A percentile compares a stretch with the other conserved stretches of the same genome.
Evolutionary conservation across 495 filamentous ascomycete species (phyloP).

Genomic region (Aspergillus sparsus): DNA sequence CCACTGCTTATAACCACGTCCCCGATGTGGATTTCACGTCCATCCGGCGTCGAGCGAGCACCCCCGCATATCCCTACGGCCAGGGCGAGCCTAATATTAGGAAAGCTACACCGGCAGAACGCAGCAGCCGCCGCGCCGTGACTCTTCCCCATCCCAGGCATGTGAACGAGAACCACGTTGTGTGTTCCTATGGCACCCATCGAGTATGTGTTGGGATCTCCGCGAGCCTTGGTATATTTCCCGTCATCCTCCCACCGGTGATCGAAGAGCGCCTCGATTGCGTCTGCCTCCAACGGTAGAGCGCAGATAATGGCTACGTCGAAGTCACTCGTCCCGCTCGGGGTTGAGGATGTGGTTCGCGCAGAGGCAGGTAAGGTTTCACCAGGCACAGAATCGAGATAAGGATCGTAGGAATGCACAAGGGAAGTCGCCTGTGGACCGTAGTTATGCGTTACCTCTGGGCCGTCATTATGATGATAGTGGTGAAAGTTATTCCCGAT

Average conservation of each 20-base stretch:
- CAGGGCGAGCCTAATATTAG: conserved; percentile 25
- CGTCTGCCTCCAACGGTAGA: conserved; percentile 28
- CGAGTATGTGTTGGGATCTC: conserved; percentile 32
- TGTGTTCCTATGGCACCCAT: conserved; percentile 28
- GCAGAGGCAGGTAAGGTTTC: too few species aligned
- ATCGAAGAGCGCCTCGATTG: conserved; percentile 28
- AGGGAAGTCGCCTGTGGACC: too few species aligned
- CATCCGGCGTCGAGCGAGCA: conserved; percentile 19
- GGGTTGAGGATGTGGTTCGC: too few species aligned
- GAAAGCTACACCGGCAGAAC: conserved; percentile 23
- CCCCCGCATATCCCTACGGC: conserved; percentile 36
- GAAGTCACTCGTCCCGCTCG: conserved; percentile 20
- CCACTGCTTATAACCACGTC: conserved; percentile 46
- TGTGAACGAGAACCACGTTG: conserved; percentile 27
- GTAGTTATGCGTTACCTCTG: too few species aligned
- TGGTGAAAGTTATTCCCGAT: too few species aligned
- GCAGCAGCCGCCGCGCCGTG: conserved; percentile 24
- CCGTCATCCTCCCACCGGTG: too few species aligned
- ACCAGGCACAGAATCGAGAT: too few species aligned
- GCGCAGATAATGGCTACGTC: conserved; percentile 35
- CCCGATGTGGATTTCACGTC: conserved; percentile 34
- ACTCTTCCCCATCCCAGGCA: conserved; percentile 27
- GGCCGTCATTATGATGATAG: too few species aligned
- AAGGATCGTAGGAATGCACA: too few species aligned
- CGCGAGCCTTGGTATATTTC: conserved; percentile 14